These are phyloP conservation scores for Fusarium compactum DNA, from an alignment of 2,329 filamentous ascomycete species.

Conservation along the genomic window DNA sequence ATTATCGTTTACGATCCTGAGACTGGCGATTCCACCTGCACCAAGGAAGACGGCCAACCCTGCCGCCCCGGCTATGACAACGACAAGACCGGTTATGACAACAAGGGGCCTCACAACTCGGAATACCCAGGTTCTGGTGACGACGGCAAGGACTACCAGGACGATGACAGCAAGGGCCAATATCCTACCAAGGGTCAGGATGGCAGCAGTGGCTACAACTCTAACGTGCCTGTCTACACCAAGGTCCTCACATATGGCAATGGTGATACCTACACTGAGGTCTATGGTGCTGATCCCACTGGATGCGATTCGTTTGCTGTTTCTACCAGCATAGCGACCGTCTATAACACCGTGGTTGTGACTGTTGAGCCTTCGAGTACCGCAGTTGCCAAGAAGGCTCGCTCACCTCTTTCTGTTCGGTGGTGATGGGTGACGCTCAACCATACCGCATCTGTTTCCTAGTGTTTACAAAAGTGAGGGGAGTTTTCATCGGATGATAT, in stretches of 20 bases:
- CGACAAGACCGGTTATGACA: slow-evolving; percentile 15
- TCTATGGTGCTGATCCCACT: slow-evolving; percentile 24
- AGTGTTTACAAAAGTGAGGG: slow-evolving; percentile 8
- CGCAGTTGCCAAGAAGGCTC: slow-evolving; percentile 14
- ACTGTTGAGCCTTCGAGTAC: slow-evolving; percentile 44
- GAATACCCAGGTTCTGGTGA: background rate
- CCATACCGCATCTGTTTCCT: slow-evolving; percentile 7
- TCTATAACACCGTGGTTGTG: slow-evolving; percentile 54
- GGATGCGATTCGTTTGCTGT: slow-evolving; percentile 42
- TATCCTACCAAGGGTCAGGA: slow-evolving; percentile 26
- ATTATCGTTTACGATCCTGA: slow-evolving; percentile 50
- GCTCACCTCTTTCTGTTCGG: slow-evolving; percentile 28
- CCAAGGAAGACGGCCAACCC: slow-evolving; percentile 45
- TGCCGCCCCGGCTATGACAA: slow-evolving; percentile 39
- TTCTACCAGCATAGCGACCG: slow-evolving; percentile 51
- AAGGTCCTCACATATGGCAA: slow-evolving; percentile 33
- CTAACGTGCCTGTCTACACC: slow-evolving; percentile 30
- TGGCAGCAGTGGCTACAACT: slow-evolving; percentile 12
- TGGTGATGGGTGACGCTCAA: slow-evolving; percentile 20
- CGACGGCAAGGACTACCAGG: slow-evolving; percentile 7
- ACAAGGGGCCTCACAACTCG: background rate
- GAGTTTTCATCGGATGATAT: background rate
- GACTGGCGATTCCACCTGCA: slow-evolving; percentile 49
- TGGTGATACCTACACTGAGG: slow-evolving; percentile 25
- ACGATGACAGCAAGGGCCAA: slow-evolving; percentile 11